phyloP scores from a whole-genome alignment of 1,284 basidiomycete species.

The Mycocalia duriaeana region DNA sequence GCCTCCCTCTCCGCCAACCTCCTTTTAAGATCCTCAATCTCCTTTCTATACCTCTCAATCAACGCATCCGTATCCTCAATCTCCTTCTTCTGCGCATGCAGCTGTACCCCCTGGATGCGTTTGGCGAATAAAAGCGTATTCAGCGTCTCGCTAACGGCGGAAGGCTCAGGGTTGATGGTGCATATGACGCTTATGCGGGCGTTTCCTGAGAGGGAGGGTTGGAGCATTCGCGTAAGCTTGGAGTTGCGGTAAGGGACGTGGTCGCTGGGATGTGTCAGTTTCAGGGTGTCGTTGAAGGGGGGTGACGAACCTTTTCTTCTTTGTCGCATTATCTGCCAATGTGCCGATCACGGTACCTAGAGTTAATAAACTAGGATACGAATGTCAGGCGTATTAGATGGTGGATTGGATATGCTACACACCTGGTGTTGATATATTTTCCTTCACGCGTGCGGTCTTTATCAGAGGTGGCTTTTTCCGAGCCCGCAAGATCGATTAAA shows the following conservation, averaged over 20 bases:
- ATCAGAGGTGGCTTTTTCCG: slow-evolving; percentile 91
- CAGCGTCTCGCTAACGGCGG: slow-evolving; percentile 74
- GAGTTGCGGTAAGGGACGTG: slow-evolving; percentile 96
- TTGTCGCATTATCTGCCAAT: slow-evolving; percentile 80
- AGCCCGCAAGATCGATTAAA: slow-evolving; percentile 95
- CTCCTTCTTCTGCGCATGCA: slow-evolving; percentile 90
- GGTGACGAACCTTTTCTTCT: slow-evolving; percentile 57
- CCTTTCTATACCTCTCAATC: slow-evolving; percentile 85
- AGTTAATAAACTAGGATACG: slow-evolving; percentile 67
- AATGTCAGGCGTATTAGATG: slow-evolving; percentile 1
- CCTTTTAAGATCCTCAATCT: slow-evolving; percentile 81
- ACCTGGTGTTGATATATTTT: slow-evolving; percentile 90
- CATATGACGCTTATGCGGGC: slow-evolving; percentile 96
- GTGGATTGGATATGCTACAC: slow-evolving; percentile 7
- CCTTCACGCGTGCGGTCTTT: slow-evolving; percentile 90
- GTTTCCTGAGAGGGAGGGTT: slow-evolving; percentile 91
- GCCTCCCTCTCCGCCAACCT: slow-evolving; percentile 67
- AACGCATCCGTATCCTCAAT: slow-evolving; percentile 89
- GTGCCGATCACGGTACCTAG: slow-evolving; percentile 88
- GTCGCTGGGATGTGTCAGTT: slow-evolving; percentile 41
- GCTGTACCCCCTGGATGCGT: slow-evolving; percentile 77
- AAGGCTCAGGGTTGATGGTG: slow-evolving; percentile 82
- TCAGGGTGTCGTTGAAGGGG: not conserved
- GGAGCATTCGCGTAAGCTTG: slow-evolving; percentile 89
- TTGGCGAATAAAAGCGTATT: slow-evolving; percentile 88